These are phyloP conservation scores for Furcasterigmium sp. DNA, from an alignment of 2,329 filamentous ascomycete species.

Conservation along the genomic window DNA sequence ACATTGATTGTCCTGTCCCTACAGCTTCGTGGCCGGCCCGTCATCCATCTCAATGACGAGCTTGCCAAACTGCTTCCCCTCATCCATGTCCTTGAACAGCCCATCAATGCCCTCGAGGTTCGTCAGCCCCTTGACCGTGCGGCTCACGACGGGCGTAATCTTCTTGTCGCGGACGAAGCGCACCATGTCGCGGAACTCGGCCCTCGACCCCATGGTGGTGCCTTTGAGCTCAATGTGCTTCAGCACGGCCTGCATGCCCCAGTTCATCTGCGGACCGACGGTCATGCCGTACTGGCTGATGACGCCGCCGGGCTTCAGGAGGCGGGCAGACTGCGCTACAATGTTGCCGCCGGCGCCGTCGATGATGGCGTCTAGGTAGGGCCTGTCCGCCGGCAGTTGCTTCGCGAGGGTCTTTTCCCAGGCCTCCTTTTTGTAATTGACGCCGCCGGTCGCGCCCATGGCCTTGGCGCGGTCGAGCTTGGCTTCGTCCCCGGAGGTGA, in stretches of 20 bases:
- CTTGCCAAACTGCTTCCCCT: constrained; percentile 86
- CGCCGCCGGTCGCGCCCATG: constrained; percentile 77
- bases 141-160: constrained; percentile 73
- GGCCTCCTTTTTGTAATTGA: constrained; percentile 64
- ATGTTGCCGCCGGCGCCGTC: constrained; percentile 89
- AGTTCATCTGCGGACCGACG: constrained; percentile 76
- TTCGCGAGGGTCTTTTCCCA: constrained; percentile 75
- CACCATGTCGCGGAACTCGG: constrained; percentile 89
- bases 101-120: constrained; percentile 74
- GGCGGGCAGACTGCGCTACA: constrained; percentile 58
- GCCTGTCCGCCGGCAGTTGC: constrained; percentile 59
- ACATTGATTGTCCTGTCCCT: constrained; percentile 7
- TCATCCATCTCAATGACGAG: constrained; percentile 70
- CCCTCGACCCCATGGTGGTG: constrained; percentile 84
- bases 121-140: constrained; percentile 66
- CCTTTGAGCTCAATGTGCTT: constrained; percentile 85
- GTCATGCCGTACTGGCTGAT: constrained; percentile 93
- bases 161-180: constrained; percentile 69
- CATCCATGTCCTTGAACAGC: constrained; percentile 84
- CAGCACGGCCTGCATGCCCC: constrained; percentile 75
- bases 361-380: constrained; percentile 75
- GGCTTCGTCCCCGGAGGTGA: constrained; percentile 67
- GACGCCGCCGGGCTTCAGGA: constrained; percentile 80
- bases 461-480: constrained; percentile 69
- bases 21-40: constrained; percentile 33